Conservation (phyloP, 1,139 yeast species). For the Kurtzmaniella natalensis region DNA sequence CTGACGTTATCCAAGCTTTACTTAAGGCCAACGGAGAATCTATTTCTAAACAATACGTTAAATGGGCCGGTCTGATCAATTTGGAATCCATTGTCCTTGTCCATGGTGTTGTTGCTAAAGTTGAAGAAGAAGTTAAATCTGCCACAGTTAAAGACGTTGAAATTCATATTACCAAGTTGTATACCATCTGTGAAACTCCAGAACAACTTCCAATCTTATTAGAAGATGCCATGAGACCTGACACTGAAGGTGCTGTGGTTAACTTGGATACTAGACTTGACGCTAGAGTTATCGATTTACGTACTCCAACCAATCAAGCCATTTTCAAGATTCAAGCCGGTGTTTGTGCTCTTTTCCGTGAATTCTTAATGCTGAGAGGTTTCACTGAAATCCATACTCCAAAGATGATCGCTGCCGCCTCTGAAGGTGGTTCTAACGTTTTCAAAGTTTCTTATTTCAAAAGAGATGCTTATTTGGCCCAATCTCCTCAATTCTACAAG, state of each 20-base stretch:
- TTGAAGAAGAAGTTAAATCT: constrained; percentile 82
- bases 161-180: constrained; percentile 69
- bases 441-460: constrained; percentile 92
- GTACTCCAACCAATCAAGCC: constrained; percentile 97
- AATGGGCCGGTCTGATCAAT: constrained; percentile 86
- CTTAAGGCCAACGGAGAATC: constrained; percentile 57
- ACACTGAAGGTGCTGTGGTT: constrained; percentile 69
- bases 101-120: constrained; percentile 77
- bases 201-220: constrained; percentile 88
- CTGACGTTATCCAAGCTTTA: constrained; percentile 76
- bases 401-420: constrained; percentile 88
- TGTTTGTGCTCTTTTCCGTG: constrained; percentile 84
- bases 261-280: constrained; percentile 95
- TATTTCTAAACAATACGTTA: constrained; percentile 92
- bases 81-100: constrained; percentile 90
- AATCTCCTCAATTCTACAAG: constrained; percentile 96
- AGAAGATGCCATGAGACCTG: constrained; percentile 95
- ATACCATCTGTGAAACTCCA: constrained; percentile 82
- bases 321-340: constrained; percentile 92
- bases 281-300: constrained; percentile 88
- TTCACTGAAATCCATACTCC: constrained; percentile 96
- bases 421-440: constrained; percentile 97
- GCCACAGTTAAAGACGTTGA: constrained; percentile 92
- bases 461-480: constrained; percentile 90
- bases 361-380: constrained; percentile 62